Evolutionary conservation across 2,329 filamentous ascomycete species (phyloP).

Genomic region (Aureobasidium subglaciale): DNA sequence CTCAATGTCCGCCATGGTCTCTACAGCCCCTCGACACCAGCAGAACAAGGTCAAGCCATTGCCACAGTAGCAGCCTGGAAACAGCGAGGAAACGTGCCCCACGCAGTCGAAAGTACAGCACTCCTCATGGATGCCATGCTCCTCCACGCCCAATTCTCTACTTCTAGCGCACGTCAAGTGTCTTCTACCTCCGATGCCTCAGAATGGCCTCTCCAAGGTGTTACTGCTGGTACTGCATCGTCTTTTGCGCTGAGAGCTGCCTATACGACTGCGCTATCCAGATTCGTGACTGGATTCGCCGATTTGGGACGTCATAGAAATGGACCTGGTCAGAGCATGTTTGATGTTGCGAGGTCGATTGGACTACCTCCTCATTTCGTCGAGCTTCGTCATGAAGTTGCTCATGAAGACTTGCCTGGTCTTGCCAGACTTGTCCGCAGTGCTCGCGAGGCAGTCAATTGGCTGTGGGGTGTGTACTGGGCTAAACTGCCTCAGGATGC

Average conservation of each 20-base stretch:
- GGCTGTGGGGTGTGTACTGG: constrained; percentile 94
- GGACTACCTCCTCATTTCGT: constrained; percentile 73
- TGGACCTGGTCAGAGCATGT: constrained; percentile 55
- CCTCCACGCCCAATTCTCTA: constrained; percentile 57
- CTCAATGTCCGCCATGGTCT: constrained; percentile 58
- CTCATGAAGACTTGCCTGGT: constrained; percentile 78
- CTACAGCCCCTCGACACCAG: constrained; percentile 42
- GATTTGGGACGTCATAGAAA: constrained; percentile 63
- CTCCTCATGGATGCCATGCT: constrained; percentile 63
- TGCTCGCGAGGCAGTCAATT: constrained; percentile 62
- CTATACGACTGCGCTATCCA: constrained; percentile 62
- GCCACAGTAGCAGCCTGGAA: constrained; percentile 46
- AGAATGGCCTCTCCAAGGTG: background rate
- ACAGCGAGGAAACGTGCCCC: constrained; percentile 66
- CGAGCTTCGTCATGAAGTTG: constrained; percentile 81
- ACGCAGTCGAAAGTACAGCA: constrained; percentile 72
- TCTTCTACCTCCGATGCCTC: constrained; percentile 43
- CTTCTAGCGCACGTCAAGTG: constrained; percentile 47
- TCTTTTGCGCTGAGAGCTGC: constrained; percentile 47
- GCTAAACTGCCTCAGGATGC: constrained; percentile 35
- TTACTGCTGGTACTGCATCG: background rate
- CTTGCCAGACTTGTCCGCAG: constrained; percentile 65
- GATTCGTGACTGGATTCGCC: constrained; percentile 71
- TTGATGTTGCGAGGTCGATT: constrained; percentile 60
- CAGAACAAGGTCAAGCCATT: constrained; percentile 22